phyloP scores from a whole-genome alignment of 2,329 filamentous ascomycete species.

The Microdochium bolleyi region DNA sequence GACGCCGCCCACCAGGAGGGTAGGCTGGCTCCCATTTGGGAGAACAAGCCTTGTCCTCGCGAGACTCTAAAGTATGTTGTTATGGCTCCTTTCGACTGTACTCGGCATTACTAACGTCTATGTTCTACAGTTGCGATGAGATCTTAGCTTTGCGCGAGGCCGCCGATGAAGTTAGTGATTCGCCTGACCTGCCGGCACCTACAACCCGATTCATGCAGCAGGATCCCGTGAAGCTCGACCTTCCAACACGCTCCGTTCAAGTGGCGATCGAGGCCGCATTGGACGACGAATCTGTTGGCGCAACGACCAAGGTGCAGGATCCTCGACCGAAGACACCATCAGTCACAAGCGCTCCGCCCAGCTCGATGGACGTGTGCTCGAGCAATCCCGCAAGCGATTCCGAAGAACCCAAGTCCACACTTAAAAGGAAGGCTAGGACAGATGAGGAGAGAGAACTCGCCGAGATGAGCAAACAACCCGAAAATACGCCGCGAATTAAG shows the following conservation, averaged over 20 bases:
- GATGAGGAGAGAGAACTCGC: constrained; percentile 40
- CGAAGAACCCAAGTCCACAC: constrained; percentile 33
- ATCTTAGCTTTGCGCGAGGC: constrained; percentile 51
- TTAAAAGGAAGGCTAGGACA: constrained; percentile 51
- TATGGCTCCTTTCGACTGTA: background rate
- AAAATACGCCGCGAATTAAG: constrained; percentile 14
- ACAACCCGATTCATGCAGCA: constrained; percentile 52
- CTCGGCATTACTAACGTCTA: constrained; percentile 12
- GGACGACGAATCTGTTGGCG: background rate
- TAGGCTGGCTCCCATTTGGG: constrained; percentile 58
- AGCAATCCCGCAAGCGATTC: constrained; percentile 7
- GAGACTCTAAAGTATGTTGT: constrained; percentile 54
- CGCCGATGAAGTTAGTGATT: constrained; percentile 43
- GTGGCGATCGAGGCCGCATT: constrained; percentile 2
- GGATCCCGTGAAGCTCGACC: constrained; percentile 44
- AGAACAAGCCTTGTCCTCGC: constrained; percentile 61
- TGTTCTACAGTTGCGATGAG: constrained; percentile 44
- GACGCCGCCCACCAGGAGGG: constrained; percentile 40
- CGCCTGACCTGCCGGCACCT: constrained; percentile 61
- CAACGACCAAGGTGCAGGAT: constrained; percentile 2
- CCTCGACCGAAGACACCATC: constrained; percentile 1
- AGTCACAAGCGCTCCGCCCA: background rate
- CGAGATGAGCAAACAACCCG: constrained; percentile 21
- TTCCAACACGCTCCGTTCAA: constrained; percentile 22
- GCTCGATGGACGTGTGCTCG: constrained; percentile 1